Evolutionary conservation across 495 filamentous ascomycete genomes (phyloP).

Genomic region (Penicillium daleae): DNA sequence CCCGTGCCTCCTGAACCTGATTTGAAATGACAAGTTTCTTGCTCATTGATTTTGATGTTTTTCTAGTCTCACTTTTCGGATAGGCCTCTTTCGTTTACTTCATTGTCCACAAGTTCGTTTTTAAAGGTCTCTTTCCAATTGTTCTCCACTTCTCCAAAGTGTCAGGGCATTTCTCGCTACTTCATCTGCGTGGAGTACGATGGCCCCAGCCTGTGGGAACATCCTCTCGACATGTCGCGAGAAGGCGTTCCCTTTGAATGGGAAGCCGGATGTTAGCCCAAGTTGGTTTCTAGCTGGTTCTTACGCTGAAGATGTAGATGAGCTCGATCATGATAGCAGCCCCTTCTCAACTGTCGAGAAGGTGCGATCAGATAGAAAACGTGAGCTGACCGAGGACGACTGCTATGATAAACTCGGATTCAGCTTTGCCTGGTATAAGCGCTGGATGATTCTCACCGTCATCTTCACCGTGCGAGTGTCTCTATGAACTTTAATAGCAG

Average conservation of each 20-base stretch:
- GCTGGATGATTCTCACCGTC: slow-evolving; percentile 73
- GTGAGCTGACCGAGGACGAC: slow-evolving; percentile 65
- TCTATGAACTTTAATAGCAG: slow-evolving; percentile 88
- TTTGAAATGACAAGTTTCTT: too few relatives aligned
- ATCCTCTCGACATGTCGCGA: background rate
- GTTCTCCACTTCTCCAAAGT: too few relatives aligned
- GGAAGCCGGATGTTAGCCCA: slow-evolving; percentile 15
- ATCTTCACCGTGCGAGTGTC: slow-evolving; percentile 77
- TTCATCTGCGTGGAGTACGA: too few relatives aligned
- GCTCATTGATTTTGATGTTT: too few relatives aligned
- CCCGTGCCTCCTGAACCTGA: too few relatives aligned
- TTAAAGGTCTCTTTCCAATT: too few relatives aligned
- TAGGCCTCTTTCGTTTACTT: too few relatives aligned
- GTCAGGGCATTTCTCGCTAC: too few relatives aligned
- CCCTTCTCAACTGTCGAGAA: slow-evolving; percentile 23
- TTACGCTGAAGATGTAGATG: slow-evolving; percentile 28
- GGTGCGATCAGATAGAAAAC: slow-evolving; percentile 37
- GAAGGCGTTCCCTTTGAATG: background rate
- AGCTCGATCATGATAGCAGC: slow-evolving; percentile 25
- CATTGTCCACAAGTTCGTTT: too few relatives aligned
- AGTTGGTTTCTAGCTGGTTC: slow-evolving; percentile 15
- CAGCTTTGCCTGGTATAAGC: slow-evolving; percentile 66
- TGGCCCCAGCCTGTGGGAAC: too few relatives aligned
- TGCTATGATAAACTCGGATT: slow-evolving; percentile 68
- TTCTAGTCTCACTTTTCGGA: too few relatives aligned